Evolutionary conservation across 306 rosid genomes (phyloP), one percentile per base, ranked within the genome.

Genomic region (Cicer cuneatum): DNA sequence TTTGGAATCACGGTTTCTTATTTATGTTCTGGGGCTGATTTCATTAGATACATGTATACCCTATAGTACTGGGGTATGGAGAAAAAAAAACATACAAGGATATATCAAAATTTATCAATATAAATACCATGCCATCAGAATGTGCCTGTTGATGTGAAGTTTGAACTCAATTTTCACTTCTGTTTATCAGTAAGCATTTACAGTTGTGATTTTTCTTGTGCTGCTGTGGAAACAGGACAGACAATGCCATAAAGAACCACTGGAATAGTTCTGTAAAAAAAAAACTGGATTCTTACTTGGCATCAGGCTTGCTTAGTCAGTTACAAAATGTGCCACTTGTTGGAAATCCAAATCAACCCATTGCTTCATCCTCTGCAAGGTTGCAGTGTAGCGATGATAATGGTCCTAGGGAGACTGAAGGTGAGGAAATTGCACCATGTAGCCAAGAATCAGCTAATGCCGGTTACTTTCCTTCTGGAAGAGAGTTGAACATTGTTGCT

Each of bases 231-330:
- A 81, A 94, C 99, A 95, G 99, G 93, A 89, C 99, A 75, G 99
- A 95, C 91, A 95, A 95, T 83, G 82, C 99, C 61, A 95, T 95
- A 85, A 95, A 95, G 88, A 95, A 95, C 69, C 99, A 95, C 78
- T 95, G 99, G 99, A 92, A 95, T 82, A 95, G 99, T 85, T 95
- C 99, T 76, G 99, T 95, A 10, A 95, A 90, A 76, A 95, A 95
- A 85, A 95, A 95, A 86, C 80, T 95, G 89, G 99, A 95, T 83
- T 92, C 98, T 61, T 95, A 95, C 88, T 85, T 92, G 85, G 90
- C 95, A 10, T 90, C 99, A 0, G 99, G 99, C 79, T 82, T 95
- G 78, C 93, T 95, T 35, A 47, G 83, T 68, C 93, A 84, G 87
- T 81, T 76, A 49, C 93, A 88, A 76, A 83, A 73, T 69, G 65